Evolutionary conservation across 805 yeast species (phyloP).

Genomic region (Tetrapisispora arboricola): DNA sequence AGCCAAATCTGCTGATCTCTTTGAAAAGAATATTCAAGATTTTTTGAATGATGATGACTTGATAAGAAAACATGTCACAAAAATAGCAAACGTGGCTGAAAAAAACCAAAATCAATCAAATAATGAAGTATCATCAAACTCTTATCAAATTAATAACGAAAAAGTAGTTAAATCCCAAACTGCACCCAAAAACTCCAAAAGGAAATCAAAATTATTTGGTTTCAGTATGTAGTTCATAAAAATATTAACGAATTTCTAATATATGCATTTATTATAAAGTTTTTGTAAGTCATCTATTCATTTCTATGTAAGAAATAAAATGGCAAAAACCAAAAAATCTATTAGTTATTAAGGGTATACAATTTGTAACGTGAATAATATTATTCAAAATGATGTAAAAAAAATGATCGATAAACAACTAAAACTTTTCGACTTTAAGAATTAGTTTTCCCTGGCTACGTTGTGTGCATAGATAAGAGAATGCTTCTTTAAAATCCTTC

Average conservation of each 20-base stretch:
- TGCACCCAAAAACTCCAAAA: constrained; percentile 6
- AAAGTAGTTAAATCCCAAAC: neutral
- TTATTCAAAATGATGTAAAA: neutral
- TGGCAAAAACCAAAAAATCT: neutral
- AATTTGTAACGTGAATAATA: neutral
- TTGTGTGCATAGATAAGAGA: constrained; percentile 39
- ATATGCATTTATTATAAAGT: neutral
- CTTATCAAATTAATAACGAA: neutral
- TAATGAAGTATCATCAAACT: neutral
- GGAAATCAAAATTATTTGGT: constrained; percentile 21
- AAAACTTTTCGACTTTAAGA: constrained; percentile 35
- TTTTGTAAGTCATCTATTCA: neutral
- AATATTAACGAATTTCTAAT: neutral
- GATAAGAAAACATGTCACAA: constrained; percentile 6
- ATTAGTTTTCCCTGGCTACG: constrained; percentile 63
- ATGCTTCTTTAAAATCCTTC: constrained; percentile 46
- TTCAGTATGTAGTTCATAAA: constrained; percentile 6
- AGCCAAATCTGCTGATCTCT: neutral
- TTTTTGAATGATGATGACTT: constrained; percentile 19
- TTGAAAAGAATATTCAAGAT: constrained; percentile 16
- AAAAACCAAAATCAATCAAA: neutral
- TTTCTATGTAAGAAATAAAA: neutral
- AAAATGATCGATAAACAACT: neutral
- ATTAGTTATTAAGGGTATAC: constrained; percentile 1
- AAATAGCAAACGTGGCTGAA: neutral